Evolutionary conservation across 257 asterid species (phyloP).

Genomic region (Parsonsia alboflavescens): DNA sequence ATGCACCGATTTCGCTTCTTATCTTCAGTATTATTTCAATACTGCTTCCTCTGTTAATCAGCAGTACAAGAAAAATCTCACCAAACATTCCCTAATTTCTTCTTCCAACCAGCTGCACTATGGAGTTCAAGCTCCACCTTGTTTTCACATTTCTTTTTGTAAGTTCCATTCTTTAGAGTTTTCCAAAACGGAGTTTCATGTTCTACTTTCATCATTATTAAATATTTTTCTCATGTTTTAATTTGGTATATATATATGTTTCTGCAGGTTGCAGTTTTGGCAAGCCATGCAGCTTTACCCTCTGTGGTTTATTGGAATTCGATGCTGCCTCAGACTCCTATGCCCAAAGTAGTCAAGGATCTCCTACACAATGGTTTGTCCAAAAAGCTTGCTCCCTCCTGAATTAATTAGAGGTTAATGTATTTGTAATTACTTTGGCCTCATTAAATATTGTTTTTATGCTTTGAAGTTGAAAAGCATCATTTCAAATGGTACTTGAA

Average conservation of each 20-base stretch:
- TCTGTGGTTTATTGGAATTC: constrained; percentile 65
- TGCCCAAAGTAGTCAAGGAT: constrained; percentile 65
- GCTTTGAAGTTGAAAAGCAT: too few species aligned
- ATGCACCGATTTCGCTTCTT: not conserved
- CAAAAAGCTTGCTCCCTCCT: not conserved
- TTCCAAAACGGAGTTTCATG: too few species aligned
- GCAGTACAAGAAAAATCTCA: constrained; percentile 6
- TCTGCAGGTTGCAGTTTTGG: constrained; percentile 46
- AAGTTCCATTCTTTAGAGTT: constrained; percentile 23
- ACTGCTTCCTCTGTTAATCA: not conserved
- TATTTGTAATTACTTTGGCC: too few species aligned
- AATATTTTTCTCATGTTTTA: too few species aligned
- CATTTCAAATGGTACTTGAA: too few species aligned
- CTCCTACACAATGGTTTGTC: constrained; percentile 37
- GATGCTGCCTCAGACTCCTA: constrained; percentile 60
- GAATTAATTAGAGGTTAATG: too few species aligned
- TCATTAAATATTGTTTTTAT: too few species aligned
- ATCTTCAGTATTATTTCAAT: too few species aligned
- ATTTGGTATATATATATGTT: too few species aligned
- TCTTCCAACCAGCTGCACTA: constrained; percentile 11
- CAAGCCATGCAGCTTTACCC: constrained; percentile 58
- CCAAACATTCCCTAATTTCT: not conserved
- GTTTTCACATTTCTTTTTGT: constrained; percentile 54
- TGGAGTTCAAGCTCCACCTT: constrained; percentile 52
- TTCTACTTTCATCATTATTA: too few species aligned